These are phyloP conservation scores for Kalmanozyma brasiliensis DNA, from an alignment of 1,284 basidiomycete species.

Conservation along the genomic window DNA sequence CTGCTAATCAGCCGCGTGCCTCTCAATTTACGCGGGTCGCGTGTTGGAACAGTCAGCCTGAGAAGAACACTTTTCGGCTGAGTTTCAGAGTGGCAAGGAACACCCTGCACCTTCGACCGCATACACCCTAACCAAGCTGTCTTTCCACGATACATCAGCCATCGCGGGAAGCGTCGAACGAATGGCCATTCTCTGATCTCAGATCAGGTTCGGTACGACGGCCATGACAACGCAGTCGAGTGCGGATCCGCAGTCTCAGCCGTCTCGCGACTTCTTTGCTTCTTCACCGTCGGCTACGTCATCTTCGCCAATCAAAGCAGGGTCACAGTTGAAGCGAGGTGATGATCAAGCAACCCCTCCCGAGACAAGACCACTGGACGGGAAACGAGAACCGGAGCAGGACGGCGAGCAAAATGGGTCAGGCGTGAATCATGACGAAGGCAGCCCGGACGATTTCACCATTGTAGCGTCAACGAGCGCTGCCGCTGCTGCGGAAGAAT, in stretches of 20 bases:
- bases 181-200: no score
- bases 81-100: conserved; percentile 14
- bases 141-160: background rate
- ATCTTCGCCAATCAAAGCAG: conserved; percentile 18
- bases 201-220: background rate
- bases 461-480: conserved; percentile 16
- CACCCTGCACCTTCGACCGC: background rate
- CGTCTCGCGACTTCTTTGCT: conserved; percentile 43
- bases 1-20: conserved; percentile 6
- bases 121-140: background rate
- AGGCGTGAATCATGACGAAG: background rate
- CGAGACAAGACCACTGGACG: background rate
- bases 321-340: background rate
- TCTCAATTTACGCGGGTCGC: conserved; percentile 16
- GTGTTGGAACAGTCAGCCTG: conserved; percentile 8
- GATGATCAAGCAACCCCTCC: background rate
- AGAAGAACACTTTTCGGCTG: conserved; percentile 8
- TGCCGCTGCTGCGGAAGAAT: background rate
- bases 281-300: conserved; percentile 45
- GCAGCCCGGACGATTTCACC: conserved; percentile 11
- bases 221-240: conserved; percentile 38
- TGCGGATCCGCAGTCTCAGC: conserved; percentile 28
- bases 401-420: no score
- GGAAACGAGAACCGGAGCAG: no score
- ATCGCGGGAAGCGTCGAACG: no score